Evolutionary conservation across 495 filamentous ascomycete species (phyloP).

Genomic region (Hypoxylon perforatum): DNA sequence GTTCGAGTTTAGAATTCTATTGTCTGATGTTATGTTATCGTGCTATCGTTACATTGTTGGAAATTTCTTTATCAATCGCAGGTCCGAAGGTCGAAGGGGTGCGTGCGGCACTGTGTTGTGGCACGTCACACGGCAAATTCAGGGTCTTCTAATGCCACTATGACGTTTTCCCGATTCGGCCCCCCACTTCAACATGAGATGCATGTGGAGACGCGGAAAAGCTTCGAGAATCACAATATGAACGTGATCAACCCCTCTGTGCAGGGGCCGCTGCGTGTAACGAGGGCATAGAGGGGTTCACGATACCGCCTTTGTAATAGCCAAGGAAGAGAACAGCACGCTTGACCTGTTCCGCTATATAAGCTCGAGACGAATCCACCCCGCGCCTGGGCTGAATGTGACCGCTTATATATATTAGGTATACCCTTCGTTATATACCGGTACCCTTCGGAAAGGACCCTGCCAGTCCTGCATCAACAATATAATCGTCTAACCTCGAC

Average conservation of each 20-base stretch:
- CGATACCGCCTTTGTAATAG: constrained; percentile 13
- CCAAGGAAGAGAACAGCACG: not conserved
- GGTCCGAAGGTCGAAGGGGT: too few relatives aligned
- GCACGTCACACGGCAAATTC: constrained; percentile 40
- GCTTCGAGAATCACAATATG: constrained; percentile 39
- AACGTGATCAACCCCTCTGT: constrained; percentile 44
- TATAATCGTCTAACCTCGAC: constrained; percentile 7
- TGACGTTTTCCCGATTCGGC: constrained; percentile 42
- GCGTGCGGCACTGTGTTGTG: constrained; percentile 36
- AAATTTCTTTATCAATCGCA: not conserved
- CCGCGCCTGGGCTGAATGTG: not conserved
- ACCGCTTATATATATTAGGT: not conserved
- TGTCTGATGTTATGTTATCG: constrained; percentile 7
- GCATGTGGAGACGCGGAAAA: constrained; percentile 43
- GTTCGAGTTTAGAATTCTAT: constrained; percentile 21
- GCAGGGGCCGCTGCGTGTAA: constrained; percentile 29
- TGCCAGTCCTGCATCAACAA: not conserved
- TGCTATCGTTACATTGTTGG: not conserved
- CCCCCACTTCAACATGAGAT: constrained; percentile 42
- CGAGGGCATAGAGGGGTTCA: constrained; percentile 21
- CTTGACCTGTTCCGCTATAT: constrained; percentile 1
- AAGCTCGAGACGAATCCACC: constrained; percentile 3
- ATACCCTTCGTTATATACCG: not conserved
- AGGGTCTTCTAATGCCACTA: constrained; percentile 35
- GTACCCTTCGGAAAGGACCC: not conserved